Evolutionary conservation across 2,329 filamentous ascomycete genomes (phyloP).

Genomic region (Aspergillus fischeri): DNA sequence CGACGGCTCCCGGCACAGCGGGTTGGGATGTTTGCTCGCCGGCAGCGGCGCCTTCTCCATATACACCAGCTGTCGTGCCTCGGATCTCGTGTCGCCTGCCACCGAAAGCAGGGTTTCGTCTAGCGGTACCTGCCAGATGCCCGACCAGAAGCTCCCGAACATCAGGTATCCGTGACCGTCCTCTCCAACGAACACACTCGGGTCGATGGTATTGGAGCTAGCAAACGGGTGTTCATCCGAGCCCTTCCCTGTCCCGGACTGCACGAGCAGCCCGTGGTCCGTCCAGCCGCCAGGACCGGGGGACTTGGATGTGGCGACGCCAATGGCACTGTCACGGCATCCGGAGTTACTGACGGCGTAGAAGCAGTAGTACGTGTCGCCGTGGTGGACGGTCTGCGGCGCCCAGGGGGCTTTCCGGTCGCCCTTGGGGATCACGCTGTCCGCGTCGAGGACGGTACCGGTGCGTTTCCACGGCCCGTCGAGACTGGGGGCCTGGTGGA

Average conservation of each 20-base stretch:
- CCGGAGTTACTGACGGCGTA: conserved; percentile 62
- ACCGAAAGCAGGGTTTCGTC: conserved; percentile 21
- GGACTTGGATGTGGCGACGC: conserved; percentile 49
- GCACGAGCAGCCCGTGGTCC: conserved; percentile 34
- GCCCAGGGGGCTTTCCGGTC: conserved; percentile 45
- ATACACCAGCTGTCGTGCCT: conserved; percentile 27
- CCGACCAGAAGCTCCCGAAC: conserved; percentile 67
- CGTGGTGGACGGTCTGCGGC: conserved; percentile 57
- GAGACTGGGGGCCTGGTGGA: conserved; percentile 25
- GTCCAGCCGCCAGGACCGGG: conserved; percentile 31
- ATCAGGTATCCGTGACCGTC: conserved; percentile 46
- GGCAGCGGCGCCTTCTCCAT: conserved; percentile 19
- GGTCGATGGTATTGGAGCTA: conserved; percentile 59
- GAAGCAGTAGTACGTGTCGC: conserved; percentile 59
- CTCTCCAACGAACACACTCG: conserved; percentile 45
- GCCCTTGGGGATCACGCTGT: conserved; percentile 32
- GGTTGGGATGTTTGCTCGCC: conserved; percentile 19
- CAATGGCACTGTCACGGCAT: conserved; percentile 59
- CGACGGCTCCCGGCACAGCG: conserved; percentile 25
- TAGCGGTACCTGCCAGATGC: conserved; percentile 60
- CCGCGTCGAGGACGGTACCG: conserved; percentile 25
- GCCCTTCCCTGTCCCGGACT: conserved; percentile 29
- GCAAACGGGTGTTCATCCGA: conserved; percentile 31
- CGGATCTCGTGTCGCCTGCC: conserved; percentile 15
- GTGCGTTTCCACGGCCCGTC: conserved; percentile 29